Conservation (phyloP, 2,329 filamentous ascomycete species). For the Blastomyces silverae region DNA sequence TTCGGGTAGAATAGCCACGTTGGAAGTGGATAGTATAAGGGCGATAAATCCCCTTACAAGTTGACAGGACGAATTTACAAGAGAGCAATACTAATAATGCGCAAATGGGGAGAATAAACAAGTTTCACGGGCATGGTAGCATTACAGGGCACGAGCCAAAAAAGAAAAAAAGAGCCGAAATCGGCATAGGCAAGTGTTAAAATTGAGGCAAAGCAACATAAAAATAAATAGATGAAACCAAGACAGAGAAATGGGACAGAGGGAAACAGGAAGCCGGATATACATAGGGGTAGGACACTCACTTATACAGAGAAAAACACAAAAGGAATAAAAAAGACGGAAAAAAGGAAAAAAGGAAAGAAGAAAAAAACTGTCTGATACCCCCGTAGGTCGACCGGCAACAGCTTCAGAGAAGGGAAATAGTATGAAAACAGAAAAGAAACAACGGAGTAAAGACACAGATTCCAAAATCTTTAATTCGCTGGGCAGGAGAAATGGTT, state of each 20-base stretch:
- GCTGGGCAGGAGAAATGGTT: background rate
- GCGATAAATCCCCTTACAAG: background rate
- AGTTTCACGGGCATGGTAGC: background rate
- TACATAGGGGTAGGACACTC: constrained; percentile 7
- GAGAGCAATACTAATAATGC: background rate
- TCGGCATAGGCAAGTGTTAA: background rate
- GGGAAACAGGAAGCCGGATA: constrained; percentile 2
- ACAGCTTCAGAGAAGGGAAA: background rate
- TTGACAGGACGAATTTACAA: background rate
- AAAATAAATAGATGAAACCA: background rate
- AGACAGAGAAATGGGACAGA: background rate
- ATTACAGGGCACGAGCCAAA: background rate
- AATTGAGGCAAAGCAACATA: background rate
- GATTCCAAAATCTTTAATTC: background rate
- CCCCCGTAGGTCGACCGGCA: background rate
- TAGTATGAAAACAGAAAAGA: background rate
- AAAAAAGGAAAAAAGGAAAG: background rate
- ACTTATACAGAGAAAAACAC: background rate
- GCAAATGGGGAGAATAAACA: background rate
- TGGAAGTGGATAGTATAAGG: background rate
- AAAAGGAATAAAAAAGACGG: background rate
- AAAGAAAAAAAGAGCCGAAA: background rate
- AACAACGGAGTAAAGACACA: background rate
- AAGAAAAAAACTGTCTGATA: background rate
- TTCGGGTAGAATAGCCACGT: background rate